A percentile compares a stretch with the other conserved stretches of the same genome.
Conservation (phyloP, 305 asterid genomes). For the Plantago coronopus region DNA sequence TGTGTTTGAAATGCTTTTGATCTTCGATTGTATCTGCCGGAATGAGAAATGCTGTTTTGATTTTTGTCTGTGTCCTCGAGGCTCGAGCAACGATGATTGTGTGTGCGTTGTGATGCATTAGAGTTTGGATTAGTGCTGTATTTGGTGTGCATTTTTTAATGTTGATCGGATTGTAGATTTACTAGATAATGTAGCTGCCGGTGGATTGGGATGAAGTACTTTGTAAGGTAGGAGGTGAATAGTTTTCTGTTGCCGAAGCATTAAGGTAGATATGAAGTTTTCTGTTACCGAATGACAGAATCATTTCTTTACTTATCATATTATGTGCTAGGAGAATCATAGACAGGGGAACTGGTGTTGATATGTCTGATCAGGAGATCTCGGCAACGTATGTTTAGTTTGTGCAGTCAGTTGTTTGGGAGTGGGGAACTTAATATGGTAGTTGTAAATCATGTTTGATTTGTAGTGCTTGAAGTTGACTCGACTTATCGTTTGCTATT, state of each 20-base stretch:
- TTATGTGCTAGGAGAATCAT: too few species aligned
- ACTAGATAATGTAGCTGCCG: neutral
- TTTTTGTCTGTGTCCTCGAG: too few species aligned
- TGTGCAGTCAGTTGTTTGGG: neutral
- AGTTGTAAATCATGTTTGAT: neutral
- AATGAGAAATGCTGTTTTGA: neutral
- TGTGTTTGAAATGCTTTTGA: neutral
- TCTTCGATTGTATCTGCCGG: neutral
- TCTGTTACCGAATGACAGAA: too few species aligned
- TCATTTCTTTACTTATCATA: too few species aligned
- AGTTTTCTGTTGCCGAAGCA: too few species aligned
- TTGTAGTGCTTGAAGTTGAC: slow-evolving; percentile 14
- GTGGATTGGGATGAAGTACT: neutral
- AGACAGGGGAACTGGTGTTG: too few species aligned
- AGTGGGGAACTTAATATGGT: neutral
- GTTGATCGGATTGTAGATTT: neutral
- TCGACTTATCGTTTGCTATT: slow-evolving; percentile 22
- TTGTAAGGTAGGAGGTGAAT: too few species aligned
- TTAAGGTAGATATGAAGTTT: too few species aligned
- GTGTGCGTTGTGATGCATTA: too few species aligned
- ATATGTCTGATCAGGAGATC: neutral
- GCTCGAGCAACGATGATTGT: too few species aligned
- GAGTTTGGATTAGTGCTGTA: neutral
- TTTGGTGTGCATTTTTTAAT: neutral
- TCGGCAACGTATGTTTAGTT: neutral